Conservation (phyloP, 176 grass and related monocot species). For the Ensete ventricosum region DNA sequence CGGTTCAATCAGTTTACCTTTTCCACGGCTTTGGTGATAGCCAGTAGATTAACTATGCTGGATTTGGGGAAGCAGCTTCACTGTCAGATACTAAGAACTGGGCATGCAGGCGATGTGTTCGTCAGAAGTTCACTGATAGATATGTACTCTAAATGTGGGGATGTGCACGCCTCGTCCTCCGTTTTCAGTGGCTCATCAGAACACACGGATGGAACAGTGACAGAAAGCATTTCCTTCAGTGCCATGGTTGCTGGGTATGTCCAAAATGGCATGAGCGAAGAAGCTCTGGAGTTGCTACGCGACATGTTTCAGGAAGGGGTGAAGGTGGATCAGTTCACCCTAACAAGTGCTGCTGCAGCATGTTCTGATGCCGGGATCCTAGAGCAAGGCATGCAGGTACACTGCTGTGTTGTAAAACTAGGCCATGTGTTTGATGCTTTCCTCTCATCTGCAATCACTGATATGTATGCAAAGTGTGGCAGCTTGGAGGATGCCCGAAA, state of each 20-base stretch:
- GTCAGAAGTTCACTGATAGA: slow-evolving; percentile 50
- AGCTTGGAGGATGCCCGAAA: slow-evolving; percentile 8
- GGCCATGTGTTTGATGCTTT: slow-evolving; percentile 2
- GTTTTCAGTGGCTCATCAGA: slow-evolving; percentile 33
- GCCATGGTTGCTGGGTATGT: slow-evolving; percentile 41
- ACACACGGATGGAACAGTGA: not conserved
- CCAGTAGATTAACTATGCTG: slow-evolving; percentile 35
- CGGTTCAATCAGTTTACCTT: slow-evolving; percentile 43
- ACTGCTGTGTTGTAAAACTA: slow-evolving; percentile 12
- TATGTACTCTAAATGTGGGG: slow-evolving; percentile 65
- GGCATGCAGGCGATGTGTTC: slow-evolving; percentile 26
- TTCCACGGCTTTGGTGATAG: slow-evolving; percentile 39
- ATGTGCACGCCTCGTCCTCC: slow-evolving; percentile 22
- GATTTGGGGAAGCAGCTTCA: slow-evolving; percentile 52
- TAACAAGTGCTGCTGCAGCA: slow-evolving; percentile 5
- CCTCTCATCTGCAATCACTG: slow-evolving; percentile 14
- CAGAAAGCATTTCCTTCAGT: slow-evolving; percentile 42
- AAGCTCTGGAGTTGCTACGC: slow-evolving; percentile 22
- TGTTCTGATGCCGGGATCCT: slow-evolving; percentile 17
- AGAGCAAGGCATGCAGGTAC: slow-evolving; percentile 17
- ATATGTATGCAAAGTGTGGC: slow-evolving; percentile 24
- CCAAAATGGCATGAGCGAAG: slow-evolving; percentile 48
- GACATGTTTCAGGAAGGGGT: slow-evolving; percentile 14
- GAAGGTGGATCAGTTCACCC: slow-evolving; percentile 7
- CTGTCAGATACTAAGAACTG: slow-evolving; percentile 26